Base-by-base conservation (phyloP, 257 asterid species). In the Capsicum rhomboideum region DNA sequence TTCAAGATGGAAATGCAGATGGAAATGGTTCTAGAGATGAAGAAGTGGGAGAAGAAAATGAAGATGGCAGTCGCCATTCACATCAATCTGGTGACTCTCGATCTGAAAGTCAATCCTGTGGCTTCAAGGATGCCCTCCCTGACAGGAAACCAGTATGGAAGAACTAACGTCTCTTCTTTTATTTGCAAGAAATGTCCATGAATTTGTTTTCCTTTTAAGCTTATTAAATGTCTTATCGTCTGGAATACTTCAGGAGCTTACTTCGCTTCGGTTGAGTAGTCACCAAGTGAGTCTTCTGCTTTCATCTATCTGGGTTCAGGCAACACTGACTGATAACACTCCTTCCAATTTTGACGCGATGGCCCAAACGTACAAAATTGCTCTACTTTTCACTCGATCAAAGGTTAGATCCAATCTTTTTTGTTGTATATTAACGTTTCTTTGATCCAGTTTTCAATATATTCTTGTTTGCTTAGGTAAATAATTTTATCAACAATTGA, bases 261-360 rank as follows among this genome's bases (percentile, higher is more conserved):
- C 86, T 77, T 87, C 91, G 56, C 90, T 90, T 82, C 89, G 92
- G 59, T 80, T 90, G 80, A 88, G 90, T 72, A 90, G 90, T 69
- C 91, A 88, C 85, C 92, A 90, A 90, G 85, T 88, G 31, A 87
- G 86, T 81, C 90, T 90, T 82, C 92, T 90, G 82, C 91, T 90
- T 63, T 90, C 92, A 59, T 87, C 91, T 82, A 84, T 88, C 84
- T 90, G 92, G 92, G 87, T 87, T 78, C 91, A 90, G 86, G 91
- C 92, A 79, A 69, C 88, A 61, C 84, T 82, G 69, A 72, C 83
- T 34, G 92, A 85, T 53, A 90, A 90, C 85, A 53, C 88, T 31
- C 91, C 92, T 18, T 87, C 86, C 79, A 88, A 90, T 82, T 90
- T 88, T 68, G 89, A 87, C 78, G 91, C 91, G 72, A 84, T 90